Conservation (phyloP, 768 basidiomycete species). For the Serendipita indica region DNA sequence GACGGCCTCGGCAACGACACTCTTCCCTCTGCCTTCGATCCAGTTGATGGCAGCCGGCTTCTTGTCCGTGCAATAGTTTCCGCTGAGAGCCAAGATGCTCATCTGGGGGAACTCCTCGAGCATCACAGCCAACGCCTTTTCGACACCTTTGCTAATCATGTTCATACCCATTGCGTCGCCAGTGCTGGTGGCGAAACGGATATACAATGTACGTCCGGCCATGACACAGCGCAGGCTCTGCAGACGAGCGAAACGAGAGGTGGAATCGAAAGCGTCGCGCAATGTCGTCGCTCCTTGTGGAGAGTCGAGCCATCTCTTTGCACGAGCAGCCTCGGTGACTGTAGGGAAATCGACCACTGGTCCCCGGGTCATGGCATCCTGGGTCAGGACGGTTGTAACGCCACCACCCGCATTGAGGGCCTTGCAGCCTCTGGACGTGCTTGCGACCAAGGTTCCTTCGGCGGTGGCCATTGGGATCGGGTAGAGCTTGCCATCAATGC, state of each 20-base stretch:
- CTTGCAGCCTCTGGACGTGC: constrained; percentile 93
- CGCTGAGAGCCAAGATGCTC: constrained; percentile 78
- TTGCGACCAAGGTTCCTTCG: constrained; percentile 97
- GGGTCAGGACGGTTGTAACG: constrained; percentile 80
- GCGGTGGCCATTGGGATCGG: constrained; percentile 99
- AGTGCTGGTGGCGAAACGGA: constrained; percentile 86
- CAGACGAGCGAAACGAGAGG: constrained; percentile 81
- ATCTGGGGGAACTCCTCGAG: constrained; percentile 74
- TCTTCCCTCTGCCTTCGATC: constrained; percentile 98
- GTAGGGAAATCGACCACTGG: constrained; percentile 95
- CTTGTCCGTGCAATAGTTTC: constrained; percentile 99
- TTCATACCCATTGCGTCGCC: constrained; percentile 99
- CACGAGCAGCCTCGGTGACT: constrained; percentile 62
- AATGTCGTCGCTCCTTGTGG: constrained; percentile 63
- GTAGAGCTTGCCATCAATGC: constrained; percentile 66
- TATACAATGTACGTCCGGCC: constrained; percentile 85
- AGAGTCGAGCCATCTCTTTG: constrained; percentile 76
- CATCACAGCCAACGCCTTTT: constrained; percentile 78
- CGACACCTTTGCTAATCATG: constrained; percentile 98
- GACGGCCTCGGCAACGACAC: constrained; percentile 90
- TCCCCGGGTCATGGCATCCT: constrained; percentile 95
- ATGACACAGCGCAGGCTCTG: constrained; percentile 75
- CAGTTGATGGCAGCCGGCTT: constrained; percentile 99
- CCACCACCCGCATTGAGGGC: constrained; percentile 94
- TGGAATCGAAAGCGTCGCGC: constrained; percentile 81